Percentiles rank a stretch among this genome's conserved stretches.
These are phyloP conservation scores for Sparassis latifolia DNA, from an alignment of 1,284 basidiomycete genomes.

Conservation along the genomic window DNA sequence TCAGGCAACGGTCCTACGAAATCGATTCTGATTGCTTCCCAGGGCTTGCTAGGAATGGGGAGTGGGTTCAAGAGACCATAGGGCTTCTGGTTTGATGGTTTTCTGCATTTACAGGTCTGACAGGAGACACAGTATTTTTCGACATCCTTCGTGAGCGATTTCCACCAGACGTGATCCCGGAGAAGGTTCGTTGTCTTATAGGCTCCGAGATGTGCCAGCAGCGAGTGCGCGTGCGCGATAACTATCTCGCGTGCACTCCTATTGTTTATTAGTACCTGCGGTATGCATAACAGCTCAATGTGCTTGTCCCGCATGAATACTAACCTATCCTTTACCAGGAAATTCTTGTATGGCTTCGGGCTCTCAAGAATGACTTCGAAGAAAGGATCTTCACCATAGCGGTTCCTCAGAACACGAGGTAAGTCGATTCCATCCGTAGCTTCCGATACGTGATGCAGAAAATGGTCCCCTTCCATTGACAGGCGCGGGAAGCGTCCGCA, in stretches of 20 bases:
- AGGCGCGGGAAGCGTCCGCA: background rate
- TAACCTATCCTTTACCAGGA: slow-evolving; percentile 7
- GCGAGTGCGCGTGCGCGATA: slow-evolving; percentile 21
- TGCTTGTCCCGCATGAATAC: background rate
- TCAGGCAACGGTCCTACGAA: slow-evolving; percentile 29
- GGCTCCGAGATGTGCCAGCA: slow-evolving; percentile 21
- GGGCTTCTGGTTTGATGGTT: slow-evolving; percentile 15
- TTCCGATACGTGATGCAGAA: background rate
- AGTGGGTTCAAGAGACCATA: slow-evolving; percentile 18
- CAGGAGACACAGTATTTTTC: slow-evolving; percentile 18
- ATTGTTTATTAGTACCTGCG: slow-evolving; percentile 10
- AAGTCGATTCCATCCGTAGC: background rate
- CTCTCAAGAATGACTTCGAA: background rate
- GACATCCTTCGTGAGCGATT: slow-evolving; percentile 15
- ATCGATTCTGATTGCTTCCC: slow-evolving; percentile 27
- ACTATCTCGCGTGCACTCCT: slow-evolving; percentile 17
- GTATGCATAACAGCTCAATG: slow-evolving; percentile 14
- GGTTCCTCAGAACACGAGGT: background rate
- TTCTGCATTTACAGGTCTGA: slow-evolving; percentile 14
- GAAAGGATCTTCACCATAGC: background rate
- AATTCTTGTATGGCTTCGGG: slow-evolving; percentile 5
- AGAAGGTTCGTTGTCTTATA: slow-evolving; percentile 19
- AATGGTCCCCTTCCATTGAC: background rate
- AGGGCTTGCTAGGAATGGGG: slow-evolving; percentile 14
- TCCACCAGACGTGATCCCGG: slow-evolving; percentile 23